Evolutionary conservation across 495 filamentous ascomycete genomes (phyloP), one percentile per base, ranked within the genome.

Genomic region (Penicillium arizonense): DNA sequence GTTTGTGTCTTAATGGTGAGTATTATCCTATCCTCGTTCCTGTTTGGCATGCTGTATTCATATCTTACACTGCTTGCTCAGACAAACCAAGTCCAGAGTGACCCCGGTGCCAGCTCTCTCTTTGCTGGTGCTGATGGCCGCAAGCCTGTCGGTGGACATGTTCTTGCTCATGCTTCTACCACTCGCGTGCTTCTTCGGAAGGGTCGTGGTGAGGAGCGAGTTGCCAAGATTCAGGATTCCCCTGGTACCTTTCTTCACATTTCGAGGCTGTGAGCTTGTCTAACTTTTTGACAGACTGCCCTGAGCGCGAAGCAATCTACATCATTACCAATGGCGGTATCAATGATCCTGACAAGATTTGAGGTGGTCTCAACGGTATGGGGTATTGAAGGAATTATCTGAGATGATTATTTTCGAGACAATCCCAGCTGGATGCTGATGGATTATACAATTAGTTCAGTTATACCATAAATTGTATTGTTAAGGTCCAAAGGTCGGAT

Each of bases 81-180:
- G 85, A 91, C 88, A 21, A 91, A 91, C 53, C 88, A 91, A 69
- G 88, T 91, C 39, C 87, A 90, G 70, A 86, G 82, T 45, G 88
- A 91, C 55, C 88, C 88, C n/a, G 87, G 88, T 52, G 88, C 88
- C 2, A 88, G 79, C 68, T 84, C 87, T 32, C 76, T 91, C n/a
- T 91, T 91, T 51, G 84, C 87, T 34, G 84, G 86, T 47, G 88
- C 84, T 32, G 88, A 91, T 73, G 88, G 88, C 47, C 80, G 84
- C 13, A 89, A 88, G 56, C 84, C 82, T 57, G 83, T 89, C 23
- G 88, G 88, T 52, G 88, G 88, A 20, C 88, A 91, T 75, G 82
- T 91, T 53, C 83, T 91, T 36, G 88, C 88, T 40, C 88, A 91
- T 70, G 87, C 88, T 37, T 89, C 86, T 33, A 82, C 87, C 3